Percentiles rank a stretch among this genome's conserved stretches.
phyloP scores from a whole-genome alignment of 306 rosid genomes.

The Biancaea sappan region DNA sequence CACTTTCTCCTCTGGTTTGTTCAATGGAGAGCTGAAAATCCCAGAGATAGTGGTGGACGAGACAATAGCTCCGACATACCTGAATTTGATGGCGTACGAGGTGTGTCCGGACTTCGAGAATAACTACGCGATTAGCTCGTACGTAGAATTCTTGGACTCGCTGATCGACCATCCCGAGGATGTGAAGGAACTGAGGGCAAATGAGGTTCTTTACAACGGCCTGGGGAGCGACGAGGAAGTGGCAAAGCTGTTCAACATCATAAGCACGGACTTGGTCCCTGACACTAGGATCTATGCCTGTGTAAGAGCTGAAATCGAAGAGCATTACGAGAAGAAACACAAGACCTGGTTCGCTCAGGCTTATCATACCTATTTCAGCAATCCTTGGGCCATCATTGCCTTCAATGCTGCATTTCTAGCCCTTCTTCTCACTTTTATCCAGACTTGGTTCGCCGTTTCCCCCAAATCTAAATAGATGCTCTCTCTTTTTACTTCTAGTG shows the following conservation, averaged over 20 bases:
- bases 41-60: background rate
- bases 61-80: background rate
- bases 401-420: background rate
- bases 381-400: background rate
- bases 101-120: conserved; percentile 40
- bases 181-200: background rate
- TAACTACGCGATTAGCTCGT: conserved; percentile 32
- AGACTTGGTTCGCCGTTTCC: background rate
- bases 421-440: background rate
- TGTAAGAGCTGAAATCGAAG: background rate
- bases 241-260: background rate
- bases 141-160: conserved; percentile 23
- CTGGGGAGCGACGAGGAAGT: background rate
- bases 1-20: background rate
- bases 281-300: background rate
- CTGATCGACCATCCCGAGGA: conserved; percentile 13
- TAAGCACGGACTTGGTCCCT: background rate
- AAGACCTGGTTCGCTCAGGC: background rate
- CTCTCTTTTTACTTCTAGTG: too few species aligned
- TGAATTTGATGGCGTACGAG: conserved; percentile 32
- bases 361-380: background rate
- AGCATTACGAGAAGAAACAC: background rate
- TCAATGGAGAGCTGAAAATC: background rate
- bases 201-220: background rate
- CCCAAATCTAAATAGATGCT: background rate